Evolutionary conservation across 495 filamentous ascomycete genomes (phyloP), one percentile per base, ranked within the genome.

Genomic region (Talaromyces nanjingensis): DNA sequence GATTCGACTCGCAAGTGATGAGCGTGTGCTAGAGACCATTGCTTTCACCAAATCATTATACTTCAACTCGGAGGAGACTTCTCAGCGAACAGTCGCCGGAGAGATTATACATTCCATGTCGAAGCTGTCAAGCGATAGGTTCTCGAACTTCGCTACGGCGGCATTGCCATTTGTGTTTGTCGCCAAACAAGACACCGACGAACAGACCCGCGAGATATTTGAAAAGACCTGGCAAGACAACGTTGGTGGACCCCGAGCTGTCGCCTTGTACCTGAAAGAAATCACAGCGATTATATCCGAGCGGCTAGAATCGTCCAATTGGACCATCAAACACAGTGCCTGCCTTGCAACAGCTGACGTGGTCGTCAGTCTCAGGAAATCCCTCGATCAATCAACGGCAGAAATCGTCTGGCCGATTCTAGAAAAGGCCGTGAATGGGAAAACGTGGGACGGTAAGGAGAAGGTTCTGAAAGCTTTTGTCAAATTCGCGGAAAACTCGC

Each of bases 361-460:
- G n/a, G 83, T 90, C 24, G 82, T 74, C 29, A 85, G 84, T 6
- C 75, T 87, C 22, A 84, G 85, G 34, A 74, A 70, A 12, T 83
- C 87, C 62, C 81, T 91, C 18, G 77, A 78, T 66, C 72, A 78
- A 33, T 55, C 71, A 7, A 86, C 88, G 53, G 79, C 89, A 33
- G 78, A 83, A 68, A 76, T 80, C 11, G 69, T 97, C 20, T 98
- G 92, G 91, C 91, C 91, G 0, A 84, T 87, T 0, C 78, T 96
- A 24, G 90, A 96, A 52, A 89, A 87, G 69, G 87, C 92, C 2
- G 70, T 96, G 59, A 80, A 83, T 16, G 88, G 96, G 22, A 97
- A 96, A 76, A 96, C 92, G 4, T 98, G 96, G 84, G 86, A 90
- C 9, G 92, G 91, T 8, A 98, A 98, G 75, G 94, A 97, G 73